These are phyloP conservation scores for Parascedosporium putredinis DNA, from an alignment of 2,329 filamentous ascomycete species.

Conservation along the genomic window DNA sequence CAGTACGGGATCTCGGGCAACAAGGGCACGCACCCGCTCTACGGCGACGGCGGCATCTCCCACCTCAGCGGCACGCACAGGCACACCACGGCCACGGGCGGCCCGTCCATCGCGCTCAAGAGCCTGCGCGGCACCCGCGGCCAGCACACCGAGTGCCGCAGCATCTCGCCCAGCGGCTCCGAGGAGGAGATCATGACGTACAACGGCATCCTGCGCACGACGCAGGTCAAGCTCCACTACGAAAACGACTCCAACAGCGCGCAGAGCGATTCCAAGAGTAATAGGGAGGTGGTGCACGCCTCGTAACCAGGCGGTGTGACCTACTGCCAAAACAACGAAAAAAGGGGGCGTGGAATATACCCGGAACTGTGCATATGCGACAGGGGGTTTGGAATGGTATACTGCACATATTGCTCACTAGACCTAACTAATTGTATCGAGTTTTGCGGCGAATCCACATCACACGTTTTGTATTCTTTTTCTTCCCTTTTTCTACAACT, in stretches of 20 bases:
- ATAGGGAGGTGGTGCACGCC: not conserved
- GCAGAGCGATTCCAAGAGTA: not conserved
- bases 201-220: constrained; percentile 28
- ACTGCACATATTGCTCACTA: too few relatives aligned
- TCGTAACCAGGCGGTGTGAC: too few relatives aligned
- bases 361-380: too few relatives aligned
- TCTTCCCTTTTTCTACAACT: too few relatives aligned
- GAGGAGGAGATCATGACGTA: constrained; percentile 31
- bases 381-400: too few relatives aligned
- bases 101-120: constrained; percentile 11
- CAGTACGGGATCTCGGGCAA: constrained; percentile 13
- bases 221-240: constrained; percentile 18
- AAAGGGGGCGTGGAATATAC: too few relatives aligned
- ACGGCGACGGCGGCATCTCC: constrained; percentile 5
- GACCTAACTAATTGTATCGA: too few relatives aligned
- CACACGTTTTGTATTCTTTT: too few relatives aligned
- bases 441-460: too few relatives aligned
- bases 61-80: not conserved
- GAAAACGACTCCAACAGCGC: constrained; percentile 10
- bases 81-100: not conserved
- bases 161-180: constrained; percentile 21
- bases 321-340: too few relatives aligned
- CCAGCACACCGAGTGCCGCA: constrained; percentile 23
- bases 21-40: constrained; percentile 11
- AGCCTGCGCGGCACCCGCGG: constrained; percentile 16